Conservation (phyloP, 2,329 filamentous ascomycete species). For the Coniochaeta sp. region DNA sequence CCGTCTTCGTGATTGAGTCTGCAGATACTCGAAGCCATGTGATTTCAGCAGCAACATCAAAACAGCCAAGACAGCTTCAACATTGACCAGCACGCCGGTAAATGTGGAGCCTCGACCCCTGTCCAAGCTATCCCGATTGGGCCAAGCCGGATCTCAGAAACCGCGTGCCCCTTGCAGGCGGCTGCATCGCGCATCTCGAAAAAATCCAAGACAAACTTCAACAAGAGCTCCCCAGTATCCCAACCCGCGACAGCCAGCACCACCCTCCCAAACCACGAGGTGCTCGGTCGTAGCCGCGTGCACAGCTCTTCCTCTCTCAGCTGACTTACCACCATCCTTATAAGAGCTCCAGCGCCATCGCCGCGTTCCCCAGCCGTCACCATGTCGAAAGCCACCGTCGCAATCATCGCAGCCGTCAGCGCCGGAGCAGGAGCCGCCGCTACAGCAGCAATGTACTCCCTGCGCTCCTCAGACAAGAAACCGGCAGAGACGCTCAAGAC, state of each 20-base stretch:
- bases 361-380: not conserved
- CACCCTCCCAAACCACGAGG: slow-evolving; percentile 2
- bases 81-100: not conserved
- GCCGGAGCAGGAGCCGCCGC: slow-evolving; percentile 70
- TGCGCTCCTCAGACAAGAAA: slow-evolving; percentile 41
- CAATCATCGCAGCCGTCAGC: slow-evolving; percentile 67
- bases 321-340: not conserved
- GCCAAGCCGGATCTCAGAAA: not conserved
- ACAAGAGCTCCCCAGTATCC: not conserved
- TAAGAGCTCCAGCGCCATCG: slow-evolving; percentile 16
- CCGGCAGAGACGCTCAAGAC: slow-evolving; percentile 24
- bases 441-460: slow-evolving; percentile 61
- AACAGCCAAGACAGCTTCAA: no score
- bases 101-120: not conserved
- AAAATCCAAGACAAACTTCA: not conserved
- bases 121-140: not conserved
- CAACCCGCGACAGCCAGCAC: not conserved
- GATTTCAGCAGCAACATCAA: not conserved
- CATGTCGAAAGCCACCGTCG: slow-evolving; percentile 76
- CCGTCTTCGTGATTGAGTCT: not conserved
- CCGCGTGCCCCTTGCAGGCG: not conserved
- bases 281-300: not conserved
- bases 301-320: not conserved
- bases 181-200: not conserved
- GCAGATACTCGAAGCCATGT: not conserved